phyloP scores from a whole-genome alignment of 2,329 filamentous ascomycete genomes.

The Aspergillus sp. region DNA sequence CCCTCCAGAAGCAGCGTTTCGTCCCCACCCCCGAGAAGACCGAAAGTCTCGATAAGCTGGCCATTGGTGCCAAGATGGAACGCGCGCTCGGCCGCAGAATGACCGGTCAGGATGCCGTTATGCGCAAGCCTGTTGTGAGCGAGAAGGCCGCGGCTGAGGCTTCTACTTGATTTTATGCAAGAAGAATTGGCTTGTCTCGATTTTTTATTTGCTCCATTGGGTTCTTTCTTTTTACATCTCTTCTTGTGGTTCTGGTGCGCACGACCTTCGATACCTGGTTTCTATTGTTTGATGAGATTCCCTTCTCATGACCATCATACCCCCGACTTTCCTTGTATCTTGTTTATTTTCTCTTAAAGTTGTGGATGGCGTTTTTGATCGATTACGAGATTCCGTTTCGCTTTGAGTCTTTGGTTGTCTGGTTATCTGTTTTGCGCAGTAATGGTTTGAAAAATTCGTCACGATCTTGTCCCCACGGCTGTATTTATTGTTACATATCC shows the following conservation, averaged over 20 bases:
- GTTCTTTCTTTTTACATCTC: constrained; percentile 5
- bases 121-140: constrained; percentile 57
- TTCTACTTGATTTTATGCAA: background rate
- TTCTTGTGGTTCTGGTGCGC: constrained; percentile 1
- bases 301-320: background rate
- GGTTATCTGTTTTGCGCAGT: background rate
- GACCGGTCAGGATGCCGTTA: constrained; percentile 74
- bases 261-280: constrained; percentile 8
- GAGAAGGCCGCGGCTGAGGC: constrained; percentile 30
- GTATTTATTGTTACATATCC: background rate
- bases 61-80: constrained; percentile 83
- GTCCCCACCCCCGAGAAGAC: constrained; percentile 71
- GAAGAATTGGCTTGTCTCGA: constrained; percentile 2
- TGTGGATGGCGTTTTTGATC: constrained; percentile 5
- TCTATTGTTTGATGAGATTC: background rate
- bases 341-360: background rate
- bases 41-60: constrained; percentile 76
- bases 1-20: constrained; percentile 74
- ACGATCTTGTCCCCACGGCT: background rate
- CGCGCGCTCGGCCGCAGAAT: constrained; percentile 79
- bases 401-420: background rate
- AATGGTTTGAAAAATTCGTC: background rate
- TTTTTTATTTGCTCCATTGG: constrained; percentile 10
- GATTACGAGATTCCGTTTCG: background rate
- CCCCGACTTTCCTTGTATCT: background rate